Evolutionary conservation across 2,329 filamentous ascomycete species (phyloP).

Genomic region (Aspergillus hortae): DNA sequence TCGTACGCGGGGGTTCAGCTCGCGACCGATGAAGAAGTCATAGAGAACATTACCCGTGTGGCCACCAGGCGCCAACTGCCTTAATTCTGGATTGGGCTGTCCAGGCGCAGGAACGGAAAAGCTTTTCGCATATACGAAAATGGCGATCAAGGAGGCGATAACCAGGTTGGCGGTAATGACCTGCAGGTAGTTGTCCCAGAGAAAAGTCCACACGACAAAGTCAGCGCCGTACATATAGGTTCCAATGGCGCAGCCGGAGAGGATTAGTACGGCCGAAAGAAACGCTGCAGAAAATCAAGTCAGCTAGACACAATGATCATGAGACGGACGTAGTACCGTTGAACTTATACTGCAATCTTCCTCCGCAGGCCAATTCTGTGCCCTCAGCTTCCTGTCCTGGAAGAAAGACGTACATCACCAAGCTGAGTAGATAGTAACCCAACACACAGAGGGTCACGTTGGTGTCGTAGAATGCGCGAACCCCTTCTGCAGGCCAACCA

Average conservation of each 20-base stretch:
- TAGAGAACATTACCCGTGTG: conserved; percentile 82
- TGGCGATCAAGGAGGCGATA: conserved; percentile 68
- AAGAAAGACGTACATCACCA: conserved; percentile 71
- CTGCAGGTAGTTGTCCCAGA: conserved; percentile 85
- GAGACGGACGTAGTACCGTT: conserved; percentile 52
- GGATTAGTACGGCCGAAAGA: conserved; percentile 67
- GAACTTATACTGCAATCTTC: conserved; percentile 76
- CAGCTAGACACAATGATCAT: not conserved
- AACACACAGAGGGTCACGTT: conserved; percentile 66
- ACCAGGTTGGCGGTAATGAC: conserved; percentile 79
- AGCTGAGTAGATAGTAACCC: conserved; percentile 73
- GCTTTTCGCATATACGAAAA: conserved; percentile 76
- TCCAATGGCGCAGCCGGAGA: conserved; percentile 68
- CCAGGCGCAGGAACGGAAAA: conserved; percentile 66
- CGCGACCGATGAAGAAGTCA: conserved; percentile 95
- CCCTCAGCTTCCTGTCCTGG: conserved; percentile 72
- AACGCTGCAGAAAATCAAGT: conserved; percentile 55
- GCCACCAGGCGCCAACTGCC: conserved; percentile 78
- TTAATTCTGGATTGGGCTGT: conserved; percentile 64
- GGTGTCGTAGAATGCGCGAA: conserved; percentile 67
- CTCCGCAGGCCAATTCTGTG: conserved; percentile 65
- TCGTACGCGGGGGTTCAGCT: conserved; percentile 81
- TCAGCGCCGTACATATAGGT: conserved; percentile 73
- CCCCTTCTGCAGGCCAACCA: conserved; percentile 72
- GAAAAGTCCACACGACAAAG: conserved; percentile 87